phyloP scores from a whole-genome alignment of 768 basidiomycete genomes.

The Suillus cothurnatus region DNA sequence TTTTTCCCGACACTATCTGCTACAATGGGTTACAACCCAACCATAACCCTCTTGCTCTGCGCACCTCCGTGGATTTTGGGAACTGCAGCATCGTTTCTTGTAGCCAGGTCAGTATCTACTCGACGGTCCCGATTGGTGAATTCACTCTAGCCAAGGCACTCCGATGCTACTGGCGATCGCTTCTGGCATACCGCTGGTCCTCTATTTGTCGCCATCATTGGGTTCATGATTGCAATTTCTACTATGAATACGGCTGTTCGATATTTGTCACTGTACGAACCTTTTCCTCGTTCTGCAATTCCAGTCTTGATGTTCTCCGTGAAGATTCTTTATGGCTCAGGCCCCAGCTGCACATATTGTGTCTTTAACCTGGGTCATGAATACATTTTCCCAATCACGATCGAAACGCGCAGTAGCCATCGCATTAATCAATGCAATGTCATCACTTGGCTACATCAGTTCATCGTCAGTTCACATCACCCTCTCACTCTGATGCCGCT shows the following conservation, averaged over 20 bases:
- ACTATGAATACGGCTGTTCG: slow-evolving; percentile 63
- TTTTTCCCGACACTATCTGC: slow-evolving; percentile 77
- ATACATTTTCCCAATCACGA: slow-evolving; percentile 69
- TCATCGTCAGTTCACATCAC: slow-evolving; percentile 62
- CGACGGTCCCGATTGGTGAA: background rate
- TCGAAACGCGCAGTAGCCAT: slow-evolving; percentile 85
- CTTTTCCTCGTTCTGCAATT: background rate
- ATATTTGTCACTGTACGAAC: slow-evolving; percentile 61
- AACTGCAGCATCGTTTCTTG: slow-evolving; percentile 53
- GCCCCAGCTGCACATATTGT: slow-evolving; percentile 69
- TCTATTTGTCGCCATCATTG: slow-evolving; percentile 60
- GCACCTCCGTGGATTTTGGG: slow-evolving; percentile 75
- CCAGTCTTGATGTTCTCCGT: background rate
- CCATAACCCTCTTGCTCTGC: slow-evolving; percentile 69
- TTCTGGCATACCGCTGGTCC: slow-evolving; percentile 67
- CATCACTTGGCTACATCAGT: slow-evolving; percentile 77
- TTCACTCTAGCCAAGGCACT: slow-evolving; percentile 48
- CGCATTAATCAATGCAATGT: slow-evolving; percentile 77
- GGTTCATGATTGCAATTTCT: slow-evolving; percentile 63
- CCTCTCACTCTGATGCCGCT: slow-evolving; percentile 1
- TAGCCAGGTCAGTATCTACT: slow-evolving; percentile 44
- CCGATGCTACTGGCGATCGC: slow-evolving; percentile 70
- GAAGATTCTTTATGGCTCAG: slow-evolving; percentile 75
- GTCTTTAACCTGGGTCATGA: slow-evolving; percentile 55
- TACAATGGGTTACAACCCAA: slow-evolving; percentile 66